Evolutionary conservation across 495 filamentous ascomycete genomes (phyloP), one percentile per base, ranked within the genome.

Genomic region (Aspergillus sclerotiicarbonarius): DNA sequence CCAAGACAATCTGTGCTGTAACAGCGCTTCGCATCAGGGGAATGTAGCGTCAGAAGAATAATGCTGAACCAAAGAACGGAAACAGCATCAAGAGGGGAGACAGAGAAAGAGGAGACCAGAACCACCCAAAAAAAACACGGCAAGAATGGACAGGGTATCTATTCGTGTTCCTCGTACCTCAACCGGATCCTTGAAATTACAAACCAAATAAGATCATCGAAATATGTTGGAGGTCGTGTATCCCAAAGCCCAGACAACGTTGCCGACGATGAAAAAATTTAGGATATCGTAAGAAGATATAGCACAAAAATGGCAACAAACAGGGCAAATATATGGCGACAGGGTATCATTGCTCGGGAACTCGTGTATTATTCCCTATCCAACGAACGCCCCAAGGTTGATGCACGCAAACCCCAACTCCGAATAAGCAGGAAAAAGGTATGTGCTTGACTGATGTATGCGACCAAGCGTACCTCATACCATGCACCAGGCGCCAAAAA

Each of bases 341-440:
- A 75, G 65, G 72, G 72, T 76, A 76, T 79, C 72, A 73, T 77
- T 79, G 74, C 66, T 58, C 70, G 75, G 72, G 68, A 70, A 77
- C 68, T 73, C 76, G 73, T 79, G 59, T 79, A 76, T 77, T 68
- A 71, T 77, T 75, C 53, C 75, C 75, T 64, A 68, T 66, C 62
- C 73, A 76, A 76, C 73, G 67, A 32, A 32, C 47, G 29, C 47
- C 25, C 70, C 74, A 51, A 70, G 64, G 57, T 59, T 54, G 59
- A 43, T 61, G 41, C 53, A 46, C 57, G 49, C 54, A 56, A 56
- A 45, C 58, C 67, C 57, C 64, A 59, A 68, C 61, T 58, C 61
- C 64, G 54, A 54, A 41, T 15, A 55, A 53, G 53, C 53, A 53
- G 43, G 58, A 59, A 16, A 53, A 46, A 64, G 59, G 54, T 60